Evolutionary conservation across 257 asterid species (phyloP), one percentile per base, ranked within the genome.

Genomic region (Plectranthus barbatus): DNA sequence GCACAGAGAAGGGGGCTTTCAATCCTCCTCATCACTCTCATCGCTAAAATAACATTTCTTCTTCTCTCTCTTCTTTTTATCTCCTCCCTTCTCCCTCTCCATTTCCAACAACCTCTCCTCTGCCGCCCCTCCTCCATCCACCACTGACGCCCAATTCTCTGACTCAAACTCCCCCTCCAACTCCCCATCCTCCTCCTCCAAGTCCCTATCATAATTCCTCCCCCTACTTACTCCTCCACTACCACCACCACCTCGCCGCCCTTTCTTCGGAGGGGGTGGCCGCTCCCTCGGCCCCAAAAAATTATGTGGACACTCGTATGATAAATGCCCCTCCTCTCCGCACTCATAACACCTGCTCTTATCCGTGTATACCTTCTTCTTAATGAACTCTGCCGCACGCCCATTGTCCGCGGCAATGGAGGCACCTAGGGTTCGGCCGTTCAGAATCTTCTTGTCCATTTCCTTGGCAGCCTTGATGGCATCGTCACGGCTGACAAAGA

Each of bases 111-210:
- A 34, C 72, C 88, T 66, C 80, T 87, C 85, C 78, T 85, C 85
- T 57, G 89, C 95, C 46, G 86, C 95, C 15, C 80, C 89, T 33
- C 56, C 83, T 0, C 76, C 87, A 58, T 84, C 99, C 72, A 89
- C 99, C 31, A 81, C 95, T 13, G 97, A 89, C 15, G 97, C 99
- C 99, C 99, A 92, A 81, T 86, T 85, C 34, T 92, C 96, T 44
- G 55, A 81, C 17, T 41, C 75, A 4, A 23, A 82, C 7, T 51
- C 80, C 33, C 56, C 90, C 15, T 79, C 89, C 19, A 4, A 1
- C 1, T 76, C 94, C 9, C 75, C 88, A 48, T 72, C 90, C 59
- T 71, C 88, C 48, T 74, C 84, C 5, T 54, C 48, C 33, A 31
- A 31, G 8, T 41, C 42, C 24, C 18, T 7, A 23, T 64, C 83